A percentile compares a stretch with the other conserved stretches of the same genome.
Evolutionary conservation across 2,329 filamentous ascomycete genomes (phyloP).

Genomic region (Xylariomycetidae sp.): DNA sequence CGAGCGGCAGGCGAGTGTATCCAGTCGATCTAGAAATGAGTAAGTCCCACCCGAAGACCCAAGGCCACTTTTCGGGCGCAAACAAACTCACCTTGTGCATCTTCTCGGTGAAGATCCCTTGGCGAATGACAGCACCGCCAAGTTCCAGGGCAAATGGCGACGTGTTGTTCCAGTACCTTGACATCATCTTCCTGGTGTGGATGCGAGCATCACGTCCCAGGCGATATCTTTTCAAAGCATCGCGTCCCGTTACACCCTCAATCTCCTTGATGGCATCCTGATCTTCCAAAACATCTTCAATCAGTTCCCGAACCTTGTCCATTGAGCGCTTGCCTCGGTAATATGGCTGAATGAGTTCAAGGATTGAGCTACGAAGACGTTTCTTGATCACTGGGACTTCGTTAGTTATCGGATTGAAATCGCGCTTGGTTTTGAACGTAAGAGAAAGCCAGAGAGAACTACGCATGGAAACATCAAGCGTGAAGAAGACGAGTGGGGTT

Average conservation of each 20-base stretch:
- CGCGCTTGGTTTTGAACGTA: too few relatives aligned
- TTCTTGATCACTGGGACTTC: slow-evolving; percentile 50
- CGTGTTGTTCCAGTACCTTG: slow-evolving; percentile 65
- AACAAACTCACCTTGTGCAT: slow-evolving; percentile 52
- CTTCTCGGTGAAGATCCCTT: slow-evolving; percentile 64
- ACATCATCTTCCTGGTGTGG: slow-evolving; percentile 63
- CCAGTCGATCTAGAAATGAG: slow-evolving; percentile 57
- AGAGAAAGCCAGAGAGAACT: too few relatives aligned
- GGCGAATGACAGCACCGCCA: slow-evolving; percentile 59
- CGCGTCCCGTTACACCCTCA: slow-evolving; percentile 24
- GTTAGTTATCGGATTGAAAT: too few relatives aligned
- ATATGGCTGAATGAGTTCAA: slow-evolving; percentile 31
- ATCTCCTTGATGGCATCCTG: slow-evolving; percentile 33
- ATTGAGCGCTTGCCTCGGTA: slow-evolving; percentile 37
- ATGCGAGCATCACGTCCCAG: slow-evolving; percentile 30
- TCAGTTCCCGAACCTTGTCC: slow-evolving; percentile 42
- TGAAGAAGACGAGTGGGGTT: too few relatives aligned
- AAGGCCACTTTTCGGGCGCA: neutral
- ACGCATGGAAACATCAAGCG: too few relatives aligned
- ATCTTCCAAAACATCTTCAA: slow-evolving; percentile 43
- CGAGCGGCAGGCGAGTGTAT: slow-evolving; percentile 63
- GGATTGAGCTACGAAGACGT: slow-evolving; percentile 38
- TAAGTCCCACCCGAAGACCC: neutral
- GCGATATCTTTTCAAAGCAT: slow-evolving; percentile 16
- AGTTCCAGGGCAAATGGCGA: slow-evolving; percentile 62